Base-by-base conservation (phyloP, 2,329 filamentous ascomycete genomes). In the Lasiodiplodia sp. region DNA sequence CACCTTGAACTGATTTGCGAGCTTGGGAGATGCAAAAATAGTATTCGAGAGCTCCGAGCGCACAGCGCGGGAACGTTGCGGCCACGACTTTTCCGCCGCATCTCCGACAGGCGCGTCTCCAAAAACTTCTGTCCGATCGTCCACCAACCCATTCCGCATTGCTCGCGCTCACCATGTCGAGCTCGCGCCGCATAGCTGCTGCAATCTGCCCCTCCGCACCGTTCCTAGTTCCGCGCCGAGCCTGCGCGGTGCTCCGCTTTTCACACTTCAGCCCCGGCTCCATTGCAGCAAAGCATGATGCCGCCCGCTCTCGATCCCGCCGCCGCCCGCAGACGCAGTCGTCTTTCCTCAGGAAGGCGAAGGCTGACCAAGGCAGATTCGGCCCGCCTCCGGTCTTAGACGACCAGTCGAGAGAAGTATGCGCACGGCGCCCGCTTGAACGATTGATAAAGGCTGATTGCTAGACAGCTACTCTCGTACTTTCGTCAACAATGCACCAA, bases 191-290 rank as follows among this genome's bases (percentile, higher is more conserved):
- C 51, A 74, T 79, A 23, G 75, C 77, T 21, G 70, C 75, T 2
- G 53, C 78, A 10, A 70, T 79, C 58, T 79, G 76, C 58, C 78
- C 78, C 1, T 77, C 74, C 28, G 73, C 77, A 4, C 78, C 78
- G 2, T 79, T 80, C 60, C 76, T 80, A 40, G 74, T 73, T 4
- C 78, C 78, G 34, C 63, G 63, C 34, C 56, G 52, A 55, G 60
- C 60, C 16, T 64, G 60, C 18, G 44, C 47, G 18, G n/a, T 38
- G 18, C 11, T 64, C 31, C 28, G 47, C n/a, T n/a, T 38, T 64
- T 28, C n/a, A 4, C 47, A 52, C 12, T 49, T 31, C 25, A 14
- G 3, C 4, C n/a, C 16, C 2, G 25, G 44, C 60, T 52, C 60
- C 12, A 31, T 64, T 18, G 60, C 60, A 2, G 60, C 60, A 25